Percentiles rank a stretch among this genome's conserved stretches.
phyloP scores from a whole-genome alignment of 495 filamentous ascomycete genomes.

The Hyaloscypha variabilis region DNA sequence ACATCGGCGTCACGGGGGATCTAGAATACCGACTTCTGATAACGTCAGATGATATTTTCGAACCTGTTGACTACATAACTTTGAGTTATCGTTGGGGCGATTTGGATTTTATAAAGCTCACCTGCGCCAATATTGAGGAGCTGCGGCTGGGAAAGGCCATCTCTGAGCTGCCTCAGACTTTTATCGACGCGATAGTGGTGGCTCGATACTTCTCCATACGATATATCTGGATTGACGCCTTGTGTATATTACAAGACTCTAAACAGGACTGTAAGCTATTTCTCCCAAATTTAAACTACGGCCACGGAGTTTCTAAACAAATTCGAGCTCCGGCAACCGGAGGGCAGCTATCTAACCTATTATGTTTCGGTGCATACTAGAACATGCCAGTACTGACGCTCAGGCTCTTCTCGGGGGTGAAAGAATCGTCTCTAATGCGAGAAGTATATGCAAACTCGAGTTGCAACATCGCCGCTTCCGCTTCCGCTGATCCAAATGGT shows the following conservation, averaged over 20 bases:
- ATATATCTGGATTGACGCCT: constrained; percentile 38
- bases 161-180: constrained; percentile 7
- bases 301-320: no score
- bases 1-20: not conserved
- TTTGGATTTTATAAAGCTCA: not conserved
- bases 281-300: no score
- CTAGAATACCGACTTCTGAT: not conserved
- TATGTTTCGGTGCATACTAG: no score
- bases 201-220: not conserved
- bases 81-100: constrained; percentile 12
- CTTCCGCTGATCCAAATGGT: not conserved
- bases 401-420: no score
- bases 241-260: constrained; percentile 36
- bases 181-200: constrained; percentile 14
- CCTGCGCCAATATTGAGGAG: not conserved
- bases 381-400: no score
- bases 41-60: not conserved
- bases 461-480: constrained; percentile 13
- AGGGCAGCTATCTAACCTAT: no score
- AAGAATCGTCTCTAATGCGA: constrained; percentile 41
- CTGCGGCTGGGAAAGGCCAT: not conserved
- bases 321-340: no score
- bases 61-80: not conserved
- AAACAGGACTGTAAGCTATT: constrained; percentile 41
- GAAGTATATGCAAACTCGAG: constrained; percentile 23